These are phyloP conservation scores for Actinomortierella ambigua DNA, from an alignment of 371 early-diverging fungal genomes.

Conservation along the genomic window DNA sequence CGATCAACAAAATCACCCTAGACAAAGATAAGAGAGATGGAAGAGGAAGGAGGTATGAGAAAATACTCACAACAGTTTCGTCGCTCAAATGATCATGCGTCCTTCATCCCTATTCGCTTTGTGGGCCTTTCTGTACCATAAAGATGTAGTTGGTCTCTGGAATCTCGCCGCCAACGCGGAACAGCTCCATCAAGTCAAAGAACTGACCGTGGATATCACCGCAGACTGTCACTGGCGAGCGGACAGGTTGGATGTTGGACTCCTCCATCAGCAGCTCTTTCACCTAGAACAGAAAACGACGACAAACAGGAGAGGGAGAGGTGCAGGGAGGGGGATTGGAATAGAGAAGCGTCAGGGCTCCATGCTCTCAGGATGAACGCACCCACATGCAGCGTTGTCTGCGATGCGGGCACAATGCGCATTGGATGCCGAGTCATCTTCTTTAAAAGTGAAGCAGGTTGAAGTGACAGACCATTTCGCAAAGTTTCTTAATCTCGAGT, in stretches of 20 bases:
- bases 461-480: conserved; percentile 81
- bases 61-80: conserved; percentile 2
- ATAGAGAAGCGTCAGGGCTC: neutral
- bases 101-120: neutral
- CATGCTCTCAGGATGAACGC: too few species aligned
- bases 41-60: neutral
- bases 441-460: neutral
- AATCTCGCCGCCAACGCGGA: conserved; percentile 97
- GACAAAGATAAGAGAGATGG: neutral
- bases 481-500: conserved; percentile 92
- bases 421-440: neutral
- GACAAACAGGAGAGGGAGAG: neutral
- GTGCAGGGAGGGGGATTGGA: neutral
- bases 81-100: too few species aligned
- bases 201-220: conserved; percentile 99
- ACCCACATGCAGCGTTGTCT: neutral
- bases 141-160: conserved; percentile 98
- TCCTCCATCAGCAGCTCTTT: conserved; percentile 93
- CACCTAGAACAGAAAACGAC: conserved; percentile 58
- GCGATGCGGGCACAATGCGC: neutral
- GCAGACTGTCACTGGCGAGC: conserved; percentile 96
- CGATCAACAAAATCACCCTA: conserved; percentile 99
- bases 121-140: conserved; percentile 65
- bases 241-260: conserved; percentile 95
- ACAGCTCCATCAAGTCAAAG: conserved; percentile 97